These are phyloP conservation scores for Amphirosellinia nigrospora DNA, from an alignment of 495 filamentous ascomycete genomes.

Conservation along the genomic window DNA sequence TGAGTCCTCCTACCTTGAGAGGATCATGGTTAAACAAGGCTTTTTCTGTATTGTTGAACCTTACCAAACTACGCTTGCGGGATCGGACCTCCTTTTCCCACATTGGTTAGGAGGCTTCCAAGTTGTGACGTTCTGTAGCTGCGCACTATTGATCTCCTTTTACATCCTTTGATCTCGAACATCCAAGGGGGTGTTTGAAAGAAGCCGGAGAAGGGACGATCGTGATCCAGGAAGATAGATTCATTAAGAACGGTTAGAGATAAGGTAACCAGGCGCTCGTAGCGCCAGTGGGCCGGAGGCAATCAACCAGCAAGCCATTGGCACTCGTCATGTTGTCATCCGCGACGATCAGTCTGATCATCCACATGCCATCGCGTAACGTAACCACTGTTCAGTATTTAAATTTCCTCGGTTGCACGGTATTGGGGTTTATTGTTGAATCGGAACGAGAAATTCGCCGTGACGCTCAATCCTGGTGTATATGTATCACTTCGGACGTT, in stretches of 20 bases:
- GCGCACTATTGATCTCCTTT: neutral
- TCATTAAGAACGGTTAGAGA: neutral
- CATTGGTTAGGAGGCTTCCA: neutral
- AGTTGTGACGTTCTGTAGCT: neutral
- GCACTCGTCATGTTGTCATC: slow-evolving; percentile 11
- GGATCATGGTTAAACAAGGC: too few relatives aligned
- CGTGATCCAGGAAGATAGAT: neutral
- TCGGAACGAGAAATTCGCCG: neutral
- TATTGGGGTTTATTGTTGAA: neutral
- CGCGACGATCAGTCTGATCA: neutral
- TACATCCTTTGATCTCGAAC: neutral
- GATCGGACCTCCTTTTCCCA: neutral
- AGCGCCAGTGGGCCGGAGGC: neutral
- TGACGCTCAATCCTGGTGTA: neutral
- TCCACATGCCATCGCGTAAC: neutral
- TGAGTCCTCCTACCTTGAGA: neutral
- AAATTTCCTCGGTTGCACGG: neutral
- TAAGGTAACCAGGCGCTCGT: neutral
- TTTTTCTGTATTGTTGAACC: neutral
- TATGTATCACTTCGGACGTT: neutral
- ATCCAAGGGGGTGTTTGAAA: neutral
- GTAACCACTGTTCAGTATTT: neutral
- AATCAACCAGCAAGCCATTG: neutral
- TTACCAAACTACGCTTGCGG: neutral
- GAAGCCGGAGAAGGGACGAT: slow-evolving; percentile 2